These are phyloP conservation scores for Apiotrichum mycotoxinovorans DNA, from an alignment of 1,284 basidiomycete genomes.

Conservation along the genomic window DNA sequence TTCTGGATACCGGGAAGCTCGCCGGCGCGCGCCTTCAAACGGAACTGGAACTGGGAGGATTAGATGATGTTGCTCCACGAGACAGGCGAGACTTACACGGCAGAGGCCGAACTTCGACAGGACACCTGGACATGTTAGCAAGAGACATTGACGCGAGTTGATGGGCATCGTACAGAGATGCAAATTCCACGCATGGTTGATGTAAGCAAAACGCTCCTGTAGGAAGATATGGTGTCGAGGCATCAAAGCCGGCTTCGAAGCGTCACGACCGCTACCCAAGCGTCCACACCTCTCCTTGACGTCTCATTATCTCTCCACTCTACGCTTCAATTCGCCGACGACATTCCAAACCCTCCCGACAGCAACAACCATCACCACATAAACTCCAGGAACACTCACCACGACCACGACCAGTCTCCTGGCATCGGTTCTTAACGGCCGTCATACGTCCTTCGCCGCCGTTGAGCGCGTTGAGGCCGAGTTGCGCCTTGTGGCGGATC, in stretches of 20 bases:
- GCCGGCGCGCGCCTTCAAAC: slow-evolving; percentile 70
- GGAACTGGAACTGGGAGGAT: slow-evolving; percentile 74
- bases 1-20: slow-evolving; percentile 83
- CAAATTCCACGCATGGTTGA: too few relatives aligned
- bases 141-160: background rate
- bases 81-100: slow-evolving; percentile 59
- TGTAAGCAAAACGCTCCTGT: too few relatives aligned
- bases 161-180: background rate
- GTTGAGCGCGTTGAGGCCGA: slow-evolving; percentile 84
- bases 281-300: too few relatives aligned
- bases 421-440: slow-evolving; percentile 82
- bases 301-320: background rate
- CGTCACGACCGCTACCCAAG: too few relatives aligned
- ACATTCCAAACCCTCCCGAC: too few relatives aligned
- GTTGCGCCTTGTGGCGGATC: slow-evolving; percentile 91
- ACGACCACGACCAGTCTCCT: slow-evolving; percentile 75
- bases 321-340: too few relatives aligned
- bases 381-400: slow-evolving; percentile 44
- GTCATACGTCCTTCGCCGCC: slow-evolving; percentile 71
- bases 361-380: too few relatives aligned
- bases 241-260: too few relatives aligned
- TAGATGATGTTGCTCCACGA: background rate
- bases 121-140: slow-evolving; percentile 53
- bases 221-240: too few relatives aligned
- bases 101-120: slow-evolving; percentile 84